Percentiles rank a stretch among this genome's conserved stretches.
phyloP scores from a whole-genome alignment of 345 rosid genomes.

The Eucalyptus urophylla region DNA sequence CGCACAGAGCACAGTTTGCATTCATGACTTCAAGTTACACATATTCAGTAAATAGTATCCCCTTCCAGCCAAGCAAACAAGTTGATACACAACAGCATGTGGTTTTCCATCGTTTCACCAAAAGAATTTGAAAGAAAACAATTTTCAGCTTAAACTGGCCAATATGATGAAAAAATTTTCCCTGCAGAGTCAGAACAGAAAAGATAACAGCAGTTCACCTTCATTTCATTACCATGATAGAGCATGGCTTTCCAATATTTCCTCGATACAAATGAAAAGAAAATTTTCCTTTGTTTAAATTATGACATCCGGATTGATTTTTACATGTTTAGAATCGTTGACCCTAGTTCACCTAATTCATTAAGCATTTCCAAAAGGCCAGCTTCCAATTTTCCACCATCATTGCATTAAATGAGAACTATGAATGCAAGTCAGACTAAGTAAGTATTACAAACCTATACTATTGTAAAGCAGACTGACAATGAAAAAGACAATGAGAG shows the following conservation, averaged over 20 bases:
- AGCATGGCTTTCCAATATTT: neutral
- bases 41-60: neutral
- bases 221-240: neutral
- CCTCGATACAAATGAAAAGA: neutral
- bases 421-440: neutral
- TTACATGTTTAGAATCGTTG: neutral
- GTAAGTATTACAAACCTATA: neutral
- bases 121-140: neutral
- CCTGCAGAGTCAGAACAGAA: neutral
- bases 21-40: neutral
- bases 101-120: neutral
- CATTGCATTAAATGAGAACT: neutral
- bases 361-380: neutral
- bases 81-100: neutral
- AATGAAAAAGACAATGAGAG: neutral
- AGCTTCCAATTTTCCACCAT: neutral
- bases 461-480: neutral
- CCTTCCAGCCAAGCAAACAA: neutral
- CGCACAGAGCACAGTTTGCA: neutral
- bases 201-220: neutral
- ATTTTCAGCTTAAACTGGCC: neutral
- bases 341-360: neutral
- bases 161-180: neutral
- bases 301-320: neutral
- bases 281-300: neutral